A percentile compares a stretch with the other conserved stretches of the same genome.
phyloP scores from a whole-genome alignment of 129 eudicot species.

The Lactuca sativa region DNA sequence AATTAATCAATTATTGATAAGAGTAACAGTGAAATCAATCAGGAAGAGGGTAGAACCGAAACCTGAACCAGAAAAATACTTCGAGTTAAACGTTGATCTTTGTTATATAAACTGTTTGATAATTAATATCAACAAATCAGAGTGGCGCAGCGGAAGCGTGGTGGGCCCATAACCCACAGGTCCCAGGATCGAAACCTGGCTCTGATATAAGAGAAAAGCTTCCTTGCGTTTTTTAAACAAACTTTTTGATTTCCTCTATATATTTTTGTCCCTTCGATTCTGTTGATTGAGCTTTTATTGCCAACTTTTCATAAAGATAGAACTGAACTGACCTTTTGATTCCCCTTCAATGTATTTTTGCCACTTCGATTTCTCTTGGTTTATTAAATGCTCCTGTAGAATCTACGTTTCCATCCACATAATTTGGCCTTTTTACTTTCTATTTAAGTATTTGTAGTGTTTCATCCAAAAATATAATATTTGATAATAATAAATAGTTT shows the following conservation, averaged over 20 bases:
- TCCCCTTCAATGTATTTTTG: not conserved
- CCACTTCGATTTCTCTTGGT: not conserved
- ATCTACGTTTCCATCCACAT: not conserved
- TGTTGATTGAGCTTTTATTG: not conserved
- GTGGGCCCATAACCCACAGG: conserved; percentile 99
- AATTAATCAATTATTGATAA: too few species aligned
- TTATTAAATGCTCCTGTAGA: not conserved
- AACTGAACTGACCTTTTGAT: not conserved
- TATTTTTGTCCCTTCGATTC: too few species aligned
- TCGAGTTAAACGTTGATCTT: too few species aligned
- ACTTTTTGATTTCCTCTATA: too few species aligned
- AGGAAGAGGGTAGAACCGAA: not conserved
- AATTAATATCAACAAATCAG: conserved; percentile 44
- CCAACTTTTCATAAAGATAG: not conserved
- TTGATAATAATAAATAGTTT: too few species aligned
- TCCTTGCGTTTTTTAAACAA: not conserved
- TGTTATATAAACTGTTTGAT: too few species aligned
- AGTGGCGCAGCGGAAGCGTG: conserved; percentile 99
- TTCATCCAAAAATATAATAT: too few species aligned
- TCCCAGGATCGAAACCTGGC: conserved; percentile 99
- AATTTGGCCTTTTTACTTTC: not conserved
- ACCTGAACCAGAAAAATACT: too few species aligned
- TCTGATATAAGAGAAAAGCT: conserved; percentile 57
- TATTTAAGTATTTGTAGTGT: too few species aligned
- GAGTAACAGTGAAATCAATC: not conserved